A percentile compares a stretch with the other conserved stretches of the same genome.
Evolutionary conservation across 148 eudicot genomes (phyloP).

Genomic region (Talinum fruticosum): DNA sequence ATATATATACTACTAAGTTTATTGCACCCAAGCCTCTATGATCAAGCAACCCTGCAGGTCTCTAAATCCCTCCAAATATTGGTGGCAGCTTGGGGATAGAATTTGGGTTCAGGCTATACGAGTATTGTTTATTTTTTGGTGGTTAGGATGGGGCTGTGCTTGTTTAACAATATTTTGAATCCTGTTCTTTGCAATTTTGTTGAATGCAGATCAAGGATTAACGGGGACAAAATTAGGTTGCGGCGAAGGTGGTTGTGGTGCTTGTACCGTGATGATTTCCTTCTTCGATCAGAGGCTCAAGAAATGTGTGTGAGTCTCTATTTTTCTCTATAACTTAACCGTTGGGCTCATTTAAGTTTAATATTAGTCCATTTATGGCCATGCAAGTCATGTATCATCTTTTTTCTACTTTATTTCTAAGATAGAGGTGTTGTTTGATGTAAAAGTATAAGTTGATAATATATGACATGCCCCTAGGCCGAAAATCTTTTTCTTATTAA

Average conservation of each 20-base stretch:
- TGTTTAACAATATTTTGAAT: slow-evolving; percentile 8
- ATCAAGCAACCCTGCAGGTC: neutral
- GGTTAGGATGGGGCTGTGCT: neutral
- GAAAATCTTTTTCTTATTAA: neutral
- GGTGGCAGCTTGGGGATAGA: neutral
- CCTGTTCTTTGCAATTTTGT: slow-evolving; percentile 13
- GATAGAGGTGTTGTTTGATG: neutral
- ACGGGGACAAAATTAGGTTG: slow-evolving; percentile 96
- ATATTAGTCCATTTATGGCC: slow-evolving; percentile 2
- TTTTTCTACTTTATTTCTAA: neutral
- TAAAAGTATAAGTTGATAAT: neutral
- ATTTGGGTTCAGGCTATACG: neutral
- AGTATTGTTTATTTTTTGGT: neutral
- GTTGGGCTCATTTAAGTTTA: neutral
- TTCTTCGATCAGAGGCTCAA: slow-evolving; percentile 55
- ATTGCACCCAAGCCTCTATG: neutral
- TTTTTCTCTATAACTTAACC: neutral
- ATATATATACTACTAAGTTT: neutral
- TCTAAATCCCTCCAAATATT: neutral
- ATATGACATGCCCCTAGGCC: neutral
- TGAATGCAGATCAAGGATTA: slow-evolving; percentile 63
- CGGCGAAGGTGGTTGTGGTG: slow-evolving; percentile 99
- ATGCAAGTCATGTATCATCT: neutral
- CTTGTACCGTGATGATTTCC: slow-evolving; percentile 98
- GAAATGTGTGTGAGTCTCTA: slow-evolving; percentile 78